Evolutionary conservation across 2,329 filamentous ascomycete genomes (phyloP).

Genomic region (Pseudogymnoascus sp.): DNA sequence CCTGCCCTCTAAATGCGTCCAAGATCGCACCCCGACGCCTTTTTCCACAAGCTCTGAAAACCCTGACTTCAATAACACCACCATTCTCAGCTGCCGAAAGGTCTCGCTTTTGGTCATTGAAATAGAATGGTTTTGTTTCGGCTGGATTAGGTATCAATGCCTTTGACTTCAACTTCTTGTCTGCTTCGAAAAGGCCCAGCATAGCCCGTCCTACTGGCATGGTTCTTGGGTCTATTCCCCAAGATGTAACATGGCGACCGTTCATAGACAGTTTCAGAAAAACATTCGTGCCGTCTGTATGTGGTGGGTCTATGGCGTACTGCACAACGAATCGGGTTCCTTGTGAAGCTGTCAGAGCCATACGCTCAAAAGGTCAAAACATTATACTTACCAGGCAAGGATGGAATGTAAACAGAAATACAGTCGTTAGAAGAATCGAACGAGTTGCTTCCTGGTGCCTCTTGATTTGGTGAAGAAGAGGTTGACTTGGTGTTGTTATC

Average conservation of each 20-base stretch:
- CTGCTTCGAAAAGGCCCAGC: constrained; percentile 42
- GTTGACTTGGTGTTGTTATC: not conserved
- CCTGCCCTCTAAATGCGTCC: constrained; percentile 38
- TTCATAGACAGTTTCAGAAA: constrained; percentile 51
- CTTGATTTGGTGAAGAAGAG: not conserved
- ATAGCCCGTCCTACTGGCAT: constrained; percentile 34
- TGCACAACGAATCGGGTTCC: constrained; percentile 46
- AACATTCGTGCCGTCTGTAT: constrained; percentile 33
- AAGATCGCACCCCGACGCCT: constrained; percentile 36
- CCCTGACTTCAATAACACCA: constrained; percentile 46
- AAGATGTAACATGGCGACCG: constrained; percentile 42
- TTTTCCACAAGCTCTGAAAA: constrained; percentile 44
- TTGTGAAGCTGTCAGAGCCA: constrained; percentile 20
- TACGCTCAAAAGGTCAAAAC: not conserved
- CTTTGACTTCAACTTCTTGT: constrained; percentile 34
- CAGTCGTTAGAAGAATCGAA: constrained; percentile 26
- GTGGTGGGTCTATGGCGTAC: constrained; percentile 36
- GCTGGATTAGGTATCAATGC: constrained; percentile 30
- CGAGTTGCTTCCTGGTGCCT: not conserved
- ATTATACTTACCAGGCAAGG: constrained; percentile 37
- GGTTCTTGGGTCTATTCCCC: constrained; percentile 39
- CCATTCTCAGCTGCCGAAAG: constrained; percentile 42
- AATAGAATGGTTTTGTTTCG: constrained; percentile 45
- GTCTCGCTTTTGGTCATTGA: constrained; percentile 26
- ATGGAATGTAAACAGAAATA: constrained; percentile 50